phyloP scores from a whole-genome alignment of 2,329 filamentous ascomycete genomes.

The Thermomyces lanuginosus region DNA sequence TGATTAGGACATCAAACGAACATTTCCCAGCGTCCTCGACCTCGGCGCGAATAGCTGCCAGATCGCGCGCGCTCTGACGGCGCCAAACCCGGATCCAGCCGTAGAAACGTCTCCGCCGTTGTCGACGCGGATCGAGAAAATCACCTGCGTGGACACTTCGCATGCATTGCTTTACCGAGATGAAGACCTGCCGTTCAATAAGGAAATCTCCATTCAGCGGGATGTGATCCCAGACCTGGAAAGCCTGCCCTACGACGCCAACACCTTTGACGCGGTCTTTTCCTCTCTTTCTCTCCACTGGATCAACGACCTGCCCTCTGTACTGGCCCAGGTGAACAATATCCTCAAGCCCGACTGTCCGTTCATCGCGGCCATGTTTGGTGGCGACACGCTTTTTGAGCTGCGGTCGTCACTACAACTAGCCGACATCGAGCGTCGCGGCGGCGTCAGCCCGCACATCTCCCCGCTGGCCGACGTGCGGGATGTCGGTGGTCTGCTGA shows the following conservation, averaged over 20 bases:
- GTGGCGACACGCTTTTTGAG: slow-evolving; percentile 86
- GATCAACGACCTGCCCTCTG: slow-evolving; percentile 87
- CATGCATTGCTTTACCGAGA: slow-evolving; percentile 65
- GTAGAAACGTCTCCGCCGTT: slow-evolving; percentile 36
- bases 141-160: slow-evolving; percentile 73
- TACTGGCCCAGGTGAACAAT: slow-evolving; percentile 70
- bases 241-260: slow-evolving; percentile 55
- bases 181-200: slow-evolving; percentile 48
- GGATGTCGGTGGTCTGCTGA: slow-evolving; percentile 75
- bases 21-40: slow-evolving; percentile 71
- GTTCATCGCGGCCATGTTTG: slow-evolving; percentile 91
- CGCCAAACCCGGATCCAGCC: slow-evolving; percentile 45
- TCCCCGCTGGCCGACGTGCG: slow-evolving; percentile 83
- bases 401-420: slow-evolving; percentile 84
- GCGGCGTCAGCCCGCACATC: slow-evolving; percentile 81
- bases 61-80: slow-evolving; percentile 64
- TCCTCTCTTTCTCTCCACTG: slow-evolving; percentile 86
- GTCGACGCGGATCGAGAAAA: slow-evolving; percentile 50
- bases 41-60: slow-evolving; percentile 94
- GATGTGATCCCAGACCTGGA: slow-evolving; percentile 53
- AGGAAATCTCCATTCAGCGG: slow-evolving; percentile 53
- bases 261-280: slow-evolving; percentile 75
- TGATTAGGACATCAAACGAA: slow-evolving; percentile 74
- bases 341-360: slow-evolving; percentile 79
- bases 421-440: slow-evolving; percentile 73